These are phyloP conservation scores for Lenwebbia sp. DNA, from an alignment of 345 rosid genomes.

Conservation along the genomic window DNA sequence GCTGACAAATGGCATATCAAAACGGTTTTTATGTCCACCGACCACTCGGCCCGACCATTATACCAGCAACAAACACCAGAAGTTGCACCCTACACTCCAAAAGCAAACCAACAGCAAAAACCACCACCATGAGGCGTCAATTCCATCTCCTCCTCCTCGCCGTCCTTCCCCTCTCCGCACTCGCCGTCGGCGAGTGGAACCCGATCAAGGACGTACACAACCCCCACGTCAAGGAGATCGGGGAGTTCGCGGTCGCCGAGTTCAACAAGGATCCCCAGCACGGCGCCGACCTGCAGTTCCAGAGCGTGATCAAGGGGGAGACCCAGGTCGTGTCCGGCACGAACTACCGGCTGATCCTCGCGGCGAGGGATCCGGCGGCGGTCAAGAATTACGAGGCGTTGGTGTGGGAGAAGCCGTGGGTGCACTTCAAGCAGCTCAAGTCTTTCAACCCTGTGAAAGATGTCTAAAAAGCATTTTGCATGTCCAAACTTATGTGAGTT, in stretches of 20 bases:
- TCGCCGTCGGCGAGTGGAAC: neutral
- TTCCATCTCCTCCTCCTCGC: neutral
- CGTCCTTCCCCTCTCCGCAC: neutral
- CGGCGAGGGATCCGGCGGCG: neutral
- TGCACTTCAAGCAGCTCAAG: neutral
- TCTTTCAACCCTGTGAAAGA: neutral
- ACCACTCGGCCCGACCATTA: neutral
- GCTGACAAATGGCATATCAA: neutral
- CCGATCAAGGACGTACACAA: neutral
- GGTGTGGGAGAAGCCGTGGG: neutral
- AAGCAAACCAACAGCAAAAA: neutral
- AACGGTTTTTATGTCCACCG: neutral
- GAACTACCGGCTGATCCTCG: neutral
- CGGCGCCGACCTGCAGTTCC: neutral
- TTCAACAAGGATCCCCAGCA: neutral
- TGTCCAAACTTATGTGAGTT: neutral
- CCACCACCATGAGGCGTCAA: neutral
- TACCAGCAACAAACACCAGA: neutral
- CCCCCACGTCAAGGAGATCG: neutral
- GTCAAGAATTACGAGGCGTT: neutral
- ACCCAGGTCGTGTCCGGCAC: neutral
- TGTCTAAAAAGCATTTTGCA: neutral
- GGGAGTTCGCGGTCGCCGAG: neutral
- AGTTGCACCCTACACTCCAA: neutral
- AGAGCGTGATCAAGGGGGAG: neutral